phyloP scores from a whole-genome alignment of 2,329 filamentous ascomycete species.

The Nannizziopsis arthrosporioides region DNA sequence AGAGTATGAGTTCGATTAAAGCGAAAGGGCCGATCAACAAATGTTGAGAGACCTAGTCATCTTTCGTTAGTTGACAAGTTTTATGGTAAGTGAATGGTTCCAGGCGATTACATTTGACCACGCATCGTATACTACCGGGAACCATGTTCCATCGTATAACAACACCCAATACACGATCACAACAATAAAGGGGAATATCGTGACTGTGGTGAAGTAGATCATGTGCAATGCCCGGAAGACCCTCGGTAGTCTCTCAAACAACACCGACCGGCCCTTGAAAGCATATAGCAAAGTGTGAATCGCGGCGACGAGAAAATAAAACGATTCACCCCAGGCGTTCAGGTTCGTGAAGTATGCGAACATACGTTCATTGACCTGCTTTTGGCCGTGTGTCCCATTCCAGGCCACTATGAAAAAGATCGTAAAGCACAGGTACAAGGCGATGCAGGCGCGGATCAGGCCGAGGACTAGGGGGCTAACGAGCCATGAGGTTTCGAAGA shows the following conservation, averaged over 20 bases:
- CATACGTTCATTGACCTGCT: conserved; percentile 39
- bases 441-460: conserved; percentile 33
- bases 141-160: conserved; percentile 46
- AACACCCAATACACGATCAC: conserved; percentile 60
- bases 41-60: conserved; percentile 53
- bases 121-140: conserved; percentile 38
- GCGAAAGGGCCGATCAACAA: conserved; percentile 62
- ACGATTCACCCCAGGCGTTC: conserved; percentile 70
- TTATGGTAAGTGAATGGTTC: background rate
- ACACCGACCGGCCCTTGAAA: conserved; percentile 38
- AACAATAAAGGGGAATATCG: conserved; percentile 56
- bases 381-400: conserved; percentile 45
- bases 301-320: conserved; percentile 61
- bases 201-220: conserved; percentile 52
- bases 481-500: conserved; percentile 72
- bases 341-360: conserved; percentile 78
- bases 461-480: conserved; percentile 46
- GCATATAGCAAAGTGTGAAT: conserved; percentile 60
- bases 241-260: conserved; percentile 50
- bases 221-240: conserved; percentile 54
- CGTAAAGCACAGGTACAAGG: conserved; percentile 58
- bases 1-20: conserved; percentile 60
- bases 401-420: conserved; percentile 59
- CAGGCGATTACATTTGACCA: conserved; percentile 40
- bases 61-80: background rate